Evolutionary conservation across 805 yeast genomes (phyloP), one percentile per base, ranked within the genome.

Genomic region (Isabelozyma heimii): DNA sequence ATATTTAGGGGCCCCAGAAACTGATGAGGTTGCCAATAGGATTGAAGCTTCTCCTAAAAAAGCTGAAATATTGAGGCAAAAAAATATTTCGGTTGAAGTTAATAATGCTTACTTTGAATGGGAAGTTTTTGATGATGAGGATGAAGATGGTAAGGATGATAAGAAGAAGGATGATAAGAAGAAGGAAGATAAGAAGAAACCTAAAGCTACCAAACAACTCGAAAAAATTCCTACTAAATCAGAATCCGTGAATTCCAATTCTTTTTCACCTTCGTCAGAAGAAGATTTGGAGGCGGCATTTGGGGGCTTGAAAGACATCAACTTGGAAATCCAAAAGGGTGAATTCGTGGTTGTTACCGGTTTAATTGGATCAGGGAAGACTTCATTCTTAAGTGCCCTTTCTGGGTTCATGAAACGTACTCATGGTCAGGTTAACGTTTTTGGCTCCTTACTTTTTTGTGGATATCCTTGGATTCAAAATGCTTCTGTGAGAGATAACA

Each of bases 401-500:
- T 74, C 87, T 8, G 96, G 96, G 0, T 76, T 80, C 38, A 87
- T 89, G 89, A 72, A 74, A 14, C 78, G 78, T 54, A 66, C 66
- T 0, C 40, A 57, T 0, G 96, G 96, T 39, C 46, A 60, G 0
- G 72, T 85, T 2, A 65, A 66, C 37, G 35, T n/a, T n/a, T n/a
- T n/a, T n/a, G n/a, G n/a, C n/a, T 67, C 76, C 0, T 52, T 80
- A 8, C 60, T 82, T 30, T 60, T 81, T 57, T 57, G 78, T 79
- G 88, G 91, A 15, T 78, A 79, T 40, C 92, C 91, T n/a, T 89
- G 96, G 96, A 81, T 89, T 40, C 91, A 87, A 59, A 89, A 89
- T 66, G 82, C 87, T 2, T 85, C 95, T 0, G 83, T 89, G 26
- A 79, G 80, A 58, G 90, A 86, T 14, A 89, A 89, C 60, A 87